A percentile compares a stretch with the other conserved stretches of the same genome.
These are phyloP conservation scores for Balakata baccata DNA, from an alignment of 345 rosid genomes.

Conservation along the genomic window DNA sequence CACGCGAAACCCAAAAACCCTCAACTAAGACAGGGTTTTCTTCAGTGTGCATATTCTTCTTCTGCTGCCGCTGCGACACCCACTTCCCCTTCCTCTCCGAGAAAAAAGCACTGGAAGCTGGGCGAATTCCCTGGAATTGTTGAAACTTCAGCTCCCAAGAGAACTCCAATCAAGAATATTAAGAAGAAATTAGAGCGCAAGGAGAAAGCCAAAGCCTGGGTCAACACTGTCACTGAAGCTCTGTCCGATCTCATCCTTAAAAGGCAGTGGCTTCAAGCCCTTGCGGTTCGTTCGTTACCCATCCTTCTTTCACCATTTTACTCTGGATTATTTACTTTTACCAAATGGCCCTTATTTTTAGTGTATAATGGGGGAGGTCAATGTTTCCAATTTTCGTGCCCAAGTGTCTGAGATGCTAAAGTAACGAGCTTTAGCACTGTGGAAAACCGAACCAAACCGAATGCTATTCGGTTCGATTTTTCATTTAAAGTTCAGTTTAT, in stretches of 20 bases:
- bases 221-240: constrained; percentile 68
- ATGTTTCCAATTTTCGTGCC: no score
- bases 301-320: background rate
- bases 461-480: no score
- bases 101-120: constrained; percentile 66
- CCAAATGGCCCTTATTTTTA: no score
- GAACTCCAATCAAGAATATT: constrained; percentile 57
- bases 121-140: constrained; percentile 77
- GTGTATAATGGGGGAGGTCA: no score
- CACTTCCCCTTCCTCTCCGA: constrained; percentile 8
- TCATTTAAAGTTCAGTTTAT: no score
- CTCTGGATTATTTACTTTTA: background rate
- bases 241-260: constrained; percentile 67
- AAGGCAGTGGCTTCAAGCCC: constrained; percentile 79
- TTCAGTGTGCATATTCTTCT: constrained; percentile 30
- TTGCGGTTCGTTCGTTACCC: constrained; percentile 51
- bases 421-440: no score
- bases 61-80: background rate
- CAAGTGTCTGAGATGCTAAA: no score
- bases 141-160: constrained; percentile 31
- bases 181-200: constrained; percentile 72
- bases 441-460: no score
- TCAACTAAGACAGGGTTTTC: constrained; percentile 3
- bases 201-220: constrained; percentile 72
- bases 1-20: constrained; percentile 8